Conservation (phyloP, 1,139 yeast species). For the Blastobotrys buckinghamii region DNA sequence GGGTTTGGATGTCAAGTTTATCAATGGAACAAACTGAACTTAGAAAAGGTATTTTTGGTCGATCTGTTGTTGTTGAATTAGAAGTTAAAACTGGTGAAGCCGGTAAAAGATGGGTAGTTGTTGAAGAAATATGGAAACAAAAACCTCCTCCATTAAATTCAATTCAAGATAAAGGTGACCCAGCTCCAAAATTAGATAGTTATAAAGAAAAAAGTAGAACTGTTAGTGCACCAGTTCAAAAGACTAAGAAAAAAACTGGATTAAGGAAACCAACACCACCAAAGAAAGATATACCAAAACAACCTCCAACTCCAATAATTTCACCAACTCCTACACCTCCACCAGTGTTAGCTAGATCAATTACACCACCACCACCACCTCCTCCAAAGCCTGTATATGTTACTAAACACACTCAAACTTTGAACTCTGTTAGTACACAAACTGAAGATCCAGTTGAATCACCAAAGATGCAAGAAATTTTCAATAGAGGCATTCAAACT, state of each 20-base stretch:
- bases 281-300: neutral
- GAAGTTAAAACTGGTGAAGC: slow-evolving; percentile 31
- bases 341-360: neutral
- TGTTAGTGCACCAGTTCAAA: slow-evolving; percentile 2
- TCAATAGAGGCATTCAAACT: neutral
- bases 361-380: neutral
- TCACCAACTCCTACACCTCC: slow-evolving; percentile 4
- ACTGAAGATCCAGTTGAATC: slow-evolving; percentile 14
- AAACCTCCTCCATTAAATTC: slow-evolving; percentile 15
- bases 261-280: slow-evolving; percentile 8
- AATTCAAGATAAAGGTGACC: neutral
- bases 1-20: slow-evolving; percentile 84
- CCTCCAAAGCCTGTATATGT: neutral
- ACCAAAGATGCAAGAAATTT: neutral
- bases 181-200: slow-evolving; percentile 3
- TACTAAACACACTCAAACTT: slow-evolving; percentile 11
- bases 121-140: slow-evolving; percentile 46
- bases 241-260: slow-evolving; percentile 4
- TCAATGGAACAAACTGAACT: slow-evolving; percentile 67
- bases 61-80: slow-evolving; percentile 70
- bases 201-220: neutral
- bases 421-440: slow-evolving; percentile 18
- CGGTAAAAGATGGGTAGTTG: slow-evolving; percentile 76
- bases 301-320: slow-evolving; percentile 2
- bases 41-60: slow-evolving; percentile 67